Percentiles rank a stretch among this genome's conserved stretches.
phyloP scores from a whole-genome alignment of 345 rosid species.

The Durio zibethinus region DNA sequence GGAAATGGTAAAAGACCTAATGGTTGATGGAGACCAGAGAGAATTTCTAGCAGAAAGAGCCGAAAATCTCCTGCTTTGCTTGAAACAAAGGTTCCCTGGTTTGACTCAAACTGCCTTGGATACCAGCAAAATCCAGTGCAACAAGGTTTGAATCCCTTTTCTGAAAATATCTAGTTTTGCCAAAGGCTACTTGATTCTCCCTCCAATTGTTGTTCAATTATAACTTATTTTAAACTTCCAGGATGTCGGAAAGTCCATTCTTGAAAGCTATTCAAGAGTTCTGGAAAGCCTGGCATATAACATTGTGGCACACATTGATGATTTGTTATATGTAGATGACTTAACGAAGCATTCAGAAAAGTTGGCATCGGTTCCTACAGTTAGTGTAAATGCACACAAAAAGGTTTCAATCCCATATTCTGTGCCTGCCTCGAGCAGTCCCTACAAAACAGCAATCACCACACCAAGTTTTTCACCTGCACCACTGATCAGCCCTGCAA shows the following conservation, averaged over 20 bases:
- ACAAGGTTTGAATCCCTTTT: conserved; percentile 57
- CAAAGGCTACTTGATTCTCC: not conserved
- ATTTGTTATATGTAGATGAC: conserved; percentile 85
- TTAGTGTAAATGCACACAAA: conserved; percentile 53
- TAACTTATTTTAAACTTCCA: conserved; percentile 24
- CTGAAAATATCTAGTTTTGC: not conserved
- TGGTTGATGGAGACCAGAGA: conserved; percentile 81
- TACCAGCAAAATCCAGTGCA: conserved; percentile 87
- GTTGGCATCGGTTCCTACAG: conserved; percentile 50
- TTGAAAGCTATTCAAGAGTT: conserved; percentile 95
- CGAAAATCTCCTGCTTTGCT: conserved; percentile 77
- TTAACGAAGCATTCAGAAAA: conserved; percentile 71
- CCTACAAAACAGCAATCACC: conserved; percentile 58
- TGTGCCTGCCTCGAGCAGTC: conserved; percentile 57
- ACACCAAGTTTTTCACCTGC: conserved; percentile 74
- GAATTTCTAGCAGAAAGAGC: conserved; percentile 91
- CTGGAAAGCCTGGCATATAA: conserved; percentile 87
- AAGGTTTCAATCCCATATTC: conserved; percentile 60
- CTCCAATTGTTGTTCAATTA: not conserved
- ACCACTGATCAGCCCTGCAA: conserved; percentile 54
- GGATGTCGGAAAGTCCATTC: conserved; percentile 93
- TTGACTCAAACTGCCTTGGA: conserved; percentile 85
- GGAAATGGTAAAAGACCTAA: conserved; percentile 88
- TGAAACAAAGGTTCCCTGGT: conserved; percentile 87
- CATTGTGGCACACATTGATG: conserved; percentile 82